phyloP scores from a whole-genome alignment of 179 eudicot genomes.

The Beta corolliflora region DNA sequence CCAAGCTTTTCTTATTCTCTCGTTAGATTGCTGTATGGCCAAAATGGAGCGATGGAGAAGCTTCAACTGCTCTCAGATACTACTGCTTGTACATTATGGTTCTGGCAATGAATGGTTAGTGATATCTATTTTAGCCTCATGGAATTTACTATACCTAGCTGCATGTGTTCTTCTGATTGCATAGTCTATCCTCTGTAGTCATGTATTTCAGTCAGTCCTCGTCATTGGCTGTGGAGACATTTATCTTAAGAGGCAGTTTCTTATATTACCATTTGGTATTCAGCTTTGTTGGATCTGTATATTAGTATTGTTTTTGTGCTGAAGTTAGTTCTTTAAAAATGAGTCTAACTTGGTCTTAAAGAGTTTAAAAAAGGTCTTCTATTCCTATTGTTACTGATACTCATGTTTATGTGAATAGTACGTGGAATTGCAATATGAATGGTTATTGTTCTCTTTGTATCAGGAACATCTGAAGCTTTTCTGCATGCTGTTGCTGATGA shows the following conservation, averaged over 20 bases:
- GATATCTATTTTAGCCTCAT: conserved; percentile 2
- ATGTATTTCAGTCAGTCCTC: conserved; percentile 1
- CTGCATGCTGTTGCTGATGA: conserved; percentile 92
- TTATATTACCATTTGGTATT: background rate
- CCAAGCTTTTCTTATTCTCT: conserved; percentile 96
- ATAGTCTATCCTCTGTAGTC: background rate
- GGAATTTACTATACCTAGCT: background rate
- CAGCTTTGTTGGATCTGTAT: background rate
- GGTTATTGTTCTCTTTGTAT: conserved; percentile 23
- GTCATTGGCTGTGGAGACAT: background rate
- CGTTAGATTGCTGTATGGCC: conserved; percentile 87
- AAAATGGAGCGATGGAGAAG: conserved; percentile 99
- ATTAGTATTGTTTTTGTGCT: no score
- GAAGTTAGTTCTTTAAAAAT: background rate
- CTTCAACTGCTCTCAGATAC: conserved; percentile 80
- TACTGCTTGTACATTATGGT: conserved; percentile 79
- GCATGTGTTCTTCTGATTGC: background rate
- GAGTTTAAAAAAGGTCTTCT: background rate
- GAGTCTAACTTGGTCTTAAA: background rate
- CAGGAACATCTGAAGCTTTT: conserved; percentile 99
- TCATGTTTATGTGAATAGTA: background rate
- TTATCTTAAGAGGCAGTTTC: no score
- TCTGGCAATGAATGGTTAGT: conserved; percentile 89
- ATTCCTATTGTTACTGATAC: background rate
- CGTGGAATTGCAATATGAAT: background rate